Evolutionary conservation across 2,329 filamentous ascomycete genomes (phyloP).

Genomic region (Beauveria sp.): DNA sequence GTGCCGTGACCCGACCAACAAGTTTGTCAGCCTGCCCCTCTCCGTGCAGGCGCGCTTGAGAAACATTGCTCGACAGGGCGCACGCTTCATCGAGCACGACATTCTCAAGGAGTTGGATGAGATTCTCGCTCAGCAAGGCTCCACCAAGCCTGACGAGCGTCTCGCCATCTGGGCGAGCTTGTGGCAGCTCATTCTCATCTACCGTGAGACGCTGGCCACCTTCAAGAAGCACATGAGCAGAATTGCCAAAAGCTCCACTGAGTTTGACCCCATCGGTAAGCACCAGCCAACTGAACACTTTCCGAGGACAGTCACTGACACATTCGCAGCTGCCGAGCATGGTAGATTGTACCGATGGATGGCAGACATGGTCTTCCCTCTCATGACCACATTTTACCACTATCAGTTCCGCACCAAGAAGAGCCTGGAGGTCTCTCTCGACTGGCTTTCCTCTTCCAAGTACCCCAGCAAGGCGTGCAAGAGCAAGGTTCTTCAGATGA

Average conservation of each 20-base stretch:
- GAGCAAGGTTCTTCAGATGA: slow-evolving; percentile 22
- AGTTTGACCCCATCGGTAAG: slow-evolving; percentile 19
- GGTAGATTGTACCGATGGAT: slow-evolving; percentile 21
- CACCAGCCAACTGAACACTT: background rate
- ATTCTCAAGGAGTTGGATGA: slow-evolving; percentile 34
- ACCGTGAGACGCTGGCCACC: slow-evolving; percentile 32
- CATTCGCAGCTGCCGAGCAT: slow-evolving; percentile 15
- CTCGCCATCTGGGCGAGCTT: slow-evolving; percentile 40
- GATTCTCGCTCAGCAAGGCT: slow-evolving; percentile 29
- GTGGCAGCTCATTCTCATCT: slow-evolving; percentile 43
- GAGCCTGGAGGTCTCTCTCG: slow-evolving; percentile 30
- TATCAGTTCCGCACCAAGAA: slow-evolving; percentile 35
- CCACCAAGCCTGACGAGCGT: slow-evolving; percentile 31
- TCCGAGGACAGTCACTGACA: background rate
- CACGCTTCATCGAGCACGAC: slow-evolving; percentile 30
- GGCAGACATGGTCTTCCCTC: slow-evolving; percentile 28
- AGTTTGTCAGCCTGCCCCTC: slow-evolving; percentile 28
- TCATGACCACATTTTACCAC: slow-evolving; percentile 32
- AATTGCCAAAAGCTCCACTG: slow-evolving; percentile 17
- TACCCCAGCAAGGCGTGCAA: slow-evolving; percentile 20
- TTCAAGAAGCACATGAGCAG: slow-evolving; percentile 23
- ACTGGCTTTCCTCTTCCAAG: slow-evolving; percentile 27
- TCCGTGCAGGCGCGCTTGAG: slow-evolving; percentile 34
- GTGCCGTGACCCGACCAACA: slow-evolving; percentile 31
- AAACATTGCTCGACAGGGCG: slow-evolving; percentile 29